phyloP scores from a whole-genome alignment of 2,329 filamentous ascomycete genomes.

The Colletotrichum musicola region DNA sequence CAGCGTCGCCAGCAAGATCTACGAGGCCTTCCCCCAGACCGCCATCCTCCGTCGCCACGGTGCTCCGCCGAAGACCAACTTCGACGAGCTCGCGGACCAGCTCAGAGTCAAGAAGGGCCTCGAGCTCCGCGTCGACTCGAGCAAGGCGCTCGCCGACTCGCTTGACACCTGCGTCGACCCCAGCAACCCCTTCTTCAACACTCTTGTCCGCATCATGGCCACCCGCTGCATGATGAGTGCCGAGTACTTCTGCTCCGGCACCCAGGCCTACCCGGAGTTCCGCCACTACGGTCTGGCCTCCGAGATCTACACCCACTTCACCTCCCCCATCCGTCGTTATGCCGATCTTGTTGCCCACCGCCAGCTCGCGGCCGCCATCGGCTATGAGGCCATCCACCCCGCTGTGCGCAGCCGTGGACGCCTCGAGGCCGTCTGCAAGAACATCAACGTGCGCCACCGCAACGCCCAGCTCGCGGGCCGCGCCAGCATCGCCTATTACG shows the following conservation, averaged over 20 bases:
- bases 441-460: constrained; percentile 97
- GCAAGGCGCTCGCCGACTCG: constrained; percentile 92
- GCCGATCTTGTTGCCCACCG: constrained; percentile 96
- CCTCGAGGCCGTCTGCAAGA: constrained; percentile 94
- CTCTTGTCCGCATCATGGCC: constrained; percentile 94
- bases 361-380: constrained; percentile 94
- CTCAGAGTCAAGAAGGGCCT: constrained; percentile 87
- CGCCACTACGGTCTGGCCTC: constrained; percentile 96
- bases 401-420: constrained; percentile 84
- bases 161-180: constrained; percentile 87
- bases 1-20: constrained; percentile 90
- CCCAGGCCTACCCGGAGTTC: constrained; percentile 93
- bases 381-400: constrained; percentile 88
- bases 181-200: constrained; percentile 96
- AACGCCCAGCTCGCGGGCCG: constrained; percentile 97
- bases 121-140: constrained; percentile 86
- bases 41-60: constrained; percentile 93
- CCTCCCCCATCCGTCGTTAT: constrained; percentile 95
- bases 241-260: constrained; percentile 97
- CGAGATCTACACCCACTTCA: constrained; percentile 99
- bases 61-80: constrained; percentile 94
- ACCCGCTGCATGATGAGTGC: constrained; percentile 99
- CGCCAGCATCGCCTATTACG: constrained; percentile 96
- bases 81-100: constrained; percentile 93
- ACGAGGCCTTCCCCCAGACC: constrained; percentile 93